Evolutionary conservation across 1,284 basidiomycete species (phyloP).

Genomic region (Cryptococcus wingfieldii): DNA sequence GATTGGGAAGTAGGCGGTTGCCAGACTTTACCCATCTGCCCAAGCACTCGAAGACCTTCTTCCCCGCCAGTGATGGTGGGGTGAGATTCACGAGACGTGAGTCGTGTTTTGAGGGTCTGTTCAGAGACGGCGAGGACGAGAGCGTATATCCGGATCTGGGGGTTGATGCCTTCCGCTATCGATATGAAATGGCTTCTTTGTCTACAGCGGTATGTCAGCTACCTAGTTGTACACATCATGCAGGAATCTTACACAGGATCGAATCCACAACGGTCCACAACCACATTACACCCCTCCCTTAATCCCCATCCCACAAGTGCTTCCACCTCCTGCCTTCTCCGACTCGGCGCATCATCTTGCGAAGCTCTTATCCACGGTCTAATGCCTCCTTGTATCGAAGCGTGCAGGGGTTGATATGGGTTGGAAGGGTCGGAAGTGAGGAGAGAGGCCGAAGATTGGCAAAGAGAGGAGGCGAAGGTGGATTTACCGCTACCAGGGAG

Average conservation of each 20-base stretch:
- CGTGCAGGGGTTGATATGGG: neutral
- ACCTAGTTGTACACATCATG: neutral
- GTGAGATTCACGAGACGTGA: constrained; percentile 30
- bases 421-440: neutral
- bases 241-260: constrained; percentile 36
- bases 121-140: constrained; percentile 23
- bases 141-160: constrained; percentile 19
- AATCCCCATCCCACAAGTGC: constrained; percentile 28
- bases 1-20: constrained; percentile 21
- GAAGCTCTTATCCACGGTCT: constrained; percentile 42
- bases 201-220: constrained; percentile 14
- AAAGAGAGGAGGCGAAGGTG: constrained; percentile 27
- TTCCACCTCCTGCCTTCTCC: constrained; percentile 43
- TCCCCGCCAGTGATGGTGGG: constrained; percentile 41
- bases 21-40: constrained; percentile 31
- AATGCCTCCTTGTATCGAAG: neutral
- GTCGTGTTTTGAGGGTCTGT: constrained; percentile 28
- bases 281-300: constrained; percentile 35
- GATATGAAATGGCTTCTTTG: constrained; percentile 45
- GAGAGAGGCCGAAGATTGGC: neutral
- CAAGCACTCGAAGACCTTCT: constrained; percentile 36
- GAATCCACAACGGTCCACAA: constrained; percentile 46
- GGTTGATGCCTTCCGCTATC: constrained; percentile 20
- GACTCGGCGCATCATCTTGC: constrained; percentile 43
- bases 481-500: constrained; percentile 46